phyloP scores from a whole-genome alignment of 352 stramenopile genomes.

The Globisporangium sylvaticum region DNA sequence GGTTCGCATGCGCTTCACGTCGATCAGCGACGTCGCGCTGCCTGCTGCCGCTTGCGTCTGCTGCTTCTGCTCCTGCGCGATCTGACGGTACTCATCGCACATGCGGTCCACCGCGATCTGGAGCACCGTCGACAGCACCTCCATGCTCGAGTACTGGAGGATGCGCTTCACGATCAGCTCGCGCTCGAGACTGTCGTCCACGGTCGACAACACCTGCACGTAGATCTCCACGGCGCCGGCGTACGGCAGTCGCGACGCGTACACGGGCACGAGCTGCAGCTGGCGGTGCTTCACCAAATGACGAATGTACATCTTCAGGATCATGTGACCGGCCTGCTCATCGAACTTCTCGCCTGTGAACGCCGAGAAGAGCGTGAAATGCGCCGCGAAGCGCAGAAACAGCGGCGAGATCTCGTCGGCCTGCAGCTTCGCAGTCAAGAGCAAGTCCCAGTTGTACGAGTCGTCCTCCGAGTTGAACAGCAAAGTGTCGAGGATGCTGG shows the following conservation, averaged over 20 bases:
- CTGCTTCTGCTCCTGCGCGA: conserved; percentile 26
- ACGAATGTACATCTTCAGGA: conserved; percentile 80
- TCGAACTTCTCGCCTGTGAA: conserved; percentile 72
- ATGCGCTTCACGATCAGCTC: conserved; percentile 68
- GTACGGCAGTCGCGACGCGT: conserved; percentile 58
- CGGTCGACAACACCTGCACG: conserved; percentile 56
- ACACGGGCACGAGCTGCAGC: conserved; percentile 71
- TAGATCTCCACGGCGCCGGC: conserved; percentile 66
- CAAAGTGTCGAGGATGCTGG: conserved; percentile 50
- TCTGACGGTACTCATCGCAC: conserved; percentile 27
- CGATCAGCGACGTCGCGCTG: conserved; percentile 32
- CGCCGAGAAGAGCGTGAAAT: conserved; percentile 73
- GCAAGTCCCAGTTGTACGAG: conserved; percentile 68
- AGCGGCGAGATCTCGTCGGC: conserved; percentile 44
- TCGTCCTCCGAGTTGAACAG: conserved; percentile 40
- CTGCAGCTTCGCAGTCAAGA: conserved; percentile 35
- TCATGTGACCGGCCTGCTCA: conserved; percentile 63
- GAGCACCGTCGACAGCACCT: conserved; percentile 60
- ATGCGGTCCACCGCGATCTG: conserved; percentile 52
- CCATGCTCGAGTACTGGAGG: conserved; percentile 56
- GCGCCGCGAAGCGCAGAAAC: conserved; percentile 73
- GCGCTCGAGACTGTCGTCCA: conserved; percentile 63
- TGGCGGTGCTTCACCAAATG: conserved; percentile 79
- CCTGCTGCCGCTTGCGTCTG: conserved; percentile 12
- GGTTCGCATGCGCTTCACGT: conserved; percentile 58